phyloP scores from a whole-genome alignment of 352 stramenopile genomes.

The Phytophthora fragariae region DNA sequence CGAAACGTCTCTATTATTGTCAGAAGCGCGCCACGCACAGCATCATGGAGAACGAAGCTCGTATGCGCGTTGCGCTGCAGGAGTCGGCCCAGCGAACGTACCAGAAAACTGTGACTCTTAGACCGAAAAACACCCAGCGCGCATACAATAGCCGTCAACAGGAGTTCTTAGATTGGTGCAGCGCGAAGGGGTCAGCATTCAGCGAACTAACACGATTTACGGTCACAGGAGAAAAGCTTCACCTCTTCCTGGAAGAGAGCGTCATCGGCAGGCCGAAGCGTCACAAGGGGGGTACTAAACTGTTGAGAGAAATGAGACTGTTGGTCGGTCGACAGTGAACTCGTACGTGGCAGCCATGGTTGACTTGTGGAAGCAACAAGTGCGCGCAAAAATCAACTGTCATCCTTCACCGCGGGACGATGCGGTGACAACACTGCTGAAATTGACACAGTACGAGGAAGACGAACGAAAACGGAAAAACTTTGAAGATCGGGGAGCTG shows the following conservation, averaged over 20 bases:
- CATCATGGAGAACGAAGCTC: neutral
- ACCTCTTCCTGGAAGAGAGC: neutral
- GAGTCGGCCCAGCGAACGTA: neutral
- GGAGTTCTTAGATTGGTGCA: neutral
- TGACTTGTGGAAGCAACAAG: no score
- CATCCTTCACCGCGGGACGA: no score
- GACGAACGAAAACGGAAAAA: neutral
- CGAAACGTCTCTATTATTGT: no score
- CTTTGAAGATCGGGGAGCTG: neutral
- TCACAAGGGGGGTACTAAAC: neutral
- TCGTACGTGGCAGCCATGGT: no score
- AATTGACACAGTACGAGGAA: neutral
- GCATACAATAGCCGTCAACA: neutral
- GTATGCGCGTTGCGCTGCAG: neutral
- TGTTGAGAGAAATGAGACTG: neutral
- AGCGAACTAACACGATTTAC: neutral
- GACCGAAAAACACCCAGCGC: neutral
- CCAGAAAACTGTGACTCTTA: neutral
- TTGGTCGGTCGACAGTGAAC: no score
- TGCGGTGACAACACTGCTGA: no score
- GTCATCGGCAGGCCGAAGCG: neutral
- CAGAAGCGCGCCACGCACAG: no score
- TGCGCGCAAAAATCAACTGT: no score
- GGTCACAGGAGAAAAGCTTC: neutral
- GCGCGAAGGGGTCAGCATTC: neutral